Base-by-base conservation (phyloP, 129 eudicot species). In the Lactuca sativa region DNA sequence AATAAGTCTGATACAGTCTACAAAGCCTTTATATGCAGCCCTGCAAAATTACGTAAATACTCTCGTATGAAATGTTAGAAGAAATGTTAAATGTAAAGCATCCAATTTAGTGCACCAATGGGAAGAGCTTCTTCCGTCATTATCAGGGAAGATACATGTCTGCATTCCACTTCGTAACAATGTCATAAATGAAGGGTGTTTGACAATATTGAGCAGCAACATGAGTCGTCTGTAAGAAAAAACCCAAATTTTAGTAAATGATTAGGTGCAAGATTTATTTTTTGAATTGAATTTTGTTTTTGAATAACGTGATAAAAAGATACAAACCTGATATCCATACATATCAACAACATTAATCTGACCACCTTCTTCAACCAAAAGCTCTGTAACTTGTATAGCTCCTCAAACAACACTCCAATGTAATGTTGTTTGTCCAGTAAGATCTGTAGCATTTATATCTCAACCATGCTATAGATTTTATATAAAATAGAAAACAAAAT, bases 401-500 rank as follows among this genome's bases (percentile, higher is more conserved):
- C 99, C 99, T 70, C 97, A 81, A 38, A 95, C 99, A n/a, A 96
- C 97, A 80, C 99, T 87, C 99, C 99, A 95, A 71, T 95, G 99
- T 70, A 95, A 76, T 64, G 99, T 97, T 7, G 99, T 95, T 81
- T 95, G 99, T 70, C 99, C 99, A 54, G 97, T 83, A 80, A 87
- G 93, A 83, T 95, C 99, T n/a, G 85, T 81, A 9, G 99, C 96
- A 77, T 85, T 83, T 38, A 90, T 84, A 84, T 90, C 95, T 63
- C 97, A 96, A 59, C 99, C 99, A 66, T 87, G 97, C 99, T 95
- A 88, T 70, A 73, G 66, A 60, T 32, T 62, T 62, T 64, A 47
- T 25, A 9, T 16, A 75, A 63, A 18, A 18, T 18, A 18, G 21
- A 18, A 18, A 18, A 55, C 56, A 12, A 51, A 57, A 59, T 15